phyloP scores from a whole-genome alignment of 1,284 basidiomycete genomes.

The Apiotrichum siamense region DNA sequence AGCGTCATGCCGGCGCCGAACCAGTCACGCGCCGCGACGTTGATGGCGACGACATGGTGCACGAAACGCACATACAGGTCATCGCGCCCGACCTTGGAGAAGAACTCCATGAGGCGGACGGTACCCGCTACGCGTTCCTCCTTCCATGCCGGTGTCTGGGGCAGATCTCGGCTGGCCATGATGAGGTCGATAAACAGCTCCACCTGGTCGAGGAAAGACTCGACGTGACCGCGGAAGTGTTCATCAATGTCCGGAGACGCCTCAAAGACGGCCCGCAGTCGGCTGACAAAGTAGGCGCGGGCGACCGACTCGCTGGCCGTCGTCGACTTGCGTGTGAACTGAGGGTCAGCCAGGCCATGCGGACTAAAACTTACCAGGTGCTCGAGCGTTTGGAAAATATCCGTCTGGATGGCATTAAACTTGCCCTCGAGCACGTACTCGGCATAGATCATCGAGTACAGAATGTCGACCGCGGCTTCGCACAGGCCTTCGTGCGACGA shows the following conservation, averaged over 20 bases:
- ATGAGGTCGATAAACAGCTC: slow-evolving; percentile 92
- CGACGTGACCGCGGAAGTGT: slow-evolving; percentile 68
- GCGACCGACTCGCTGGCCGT: slow-evolving; percentile 52
- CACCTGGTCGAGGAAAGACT: slow-evolving; percentile 78
- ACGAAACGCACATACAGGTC: slow-evolving; percentile 92
- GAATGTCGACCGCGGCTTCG: slow-evolving; percentile 81
- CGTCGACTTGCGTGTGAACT: slow-evolving; percentile 29
- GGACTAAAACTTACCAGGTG: slow-evolving; percentile 46
- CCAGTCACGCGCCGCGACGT: slow-evolving; percentile 78
- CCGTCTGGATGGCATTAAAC: slow-evolving; percentile 83
- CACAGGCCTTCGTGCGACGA: slow-evolving; percentile 91
- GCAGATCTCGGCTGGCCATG: slow-evolving; percentile 83
- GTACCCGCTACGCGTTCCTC: slow-evolving; percentile 93
- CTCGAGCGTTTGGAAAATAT: slow-evolving; percentile 90
- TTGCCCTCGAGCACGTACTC: slow-evolving; percentile 75
- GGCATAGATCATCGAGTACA: slow-evolving; percentile 93
- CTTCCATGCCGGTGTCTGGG: slow-evolving; percentile 83
- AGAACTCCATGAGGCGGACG: slow-evolving; percentile 85
- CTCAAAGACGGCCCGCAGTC: slow-evolving; percentile 82
- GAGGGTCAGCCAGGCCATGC: not conserved
- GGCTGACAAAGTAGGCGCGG: slow-evolving; percentile 90
- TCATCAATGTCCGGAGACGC: slow-evolving; percentile 67
- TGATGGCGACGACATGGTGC: slow-evolving; percentile 83
- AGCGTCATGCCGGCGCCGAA: slow-evolving; percentile 87
- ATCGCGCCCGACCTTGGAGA: slow-evolving; percentile 73